phyloP scores from a whole-genome alignment of 345 rosid genomes.

The Trapa bicornis region DNA sequence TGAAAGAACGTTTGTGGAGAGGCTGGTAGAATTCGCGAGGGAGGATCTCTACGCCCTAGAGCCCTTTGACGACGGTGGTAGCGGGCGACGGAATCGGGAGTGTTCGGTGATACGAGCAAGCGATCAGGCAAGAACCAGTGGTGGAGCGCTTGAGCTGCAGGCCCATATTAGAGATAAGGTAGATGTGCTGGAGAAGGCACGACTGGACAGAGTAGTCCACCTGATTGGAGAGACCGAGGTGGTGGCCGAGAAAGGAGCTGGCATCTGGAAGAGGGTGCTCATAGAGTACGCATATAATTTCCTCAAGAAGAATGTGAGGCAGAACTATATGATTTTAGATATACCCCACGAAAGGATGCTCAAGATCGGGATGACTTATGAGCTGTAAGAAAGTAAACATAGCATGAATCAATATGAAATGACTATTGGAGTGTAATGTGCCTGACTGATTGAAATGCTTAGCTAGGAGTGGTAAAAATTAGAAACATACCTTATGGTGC shows the following conservation, averaged over 20 bases:
- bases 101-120: background rate
- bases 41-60: constrained; percentile 13
- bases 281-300: constrained; percentile 33
- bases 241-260: constrained; percentile 24
- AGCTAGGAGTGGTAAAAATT: no score
- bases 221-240: constrained; percentile 38
- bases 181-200: constrained; percentile 25
- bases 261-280: constrained; percentile 23
- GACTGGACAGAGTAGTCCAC: constrained; percentile 29
- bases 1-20: constrained; percentile 18
- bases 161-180: constrained; percentile 9
- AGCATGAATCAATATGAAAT: no score
- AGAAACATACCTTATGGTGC: no score
- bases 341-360: constrained; percentile 38
- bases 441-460: no score
- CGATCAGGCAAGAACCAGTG: background rate
- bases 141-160: constrained; percentile 6
- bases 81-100: background rate
- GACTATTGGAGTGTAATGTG: no score
- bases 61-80: background rate
- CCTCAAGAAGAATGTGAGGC: constrained; percentile 31
- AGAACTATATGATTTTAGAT: constrained; percentile 24
- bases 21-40: constrained; percentile 21
- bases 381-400: constrained; percentile 16
- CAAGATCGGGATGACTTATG: constrained; percentile 50